phyloP scores from a whole-genome alignment of 2,329 filamentous ascomycete species.

The Thermomyces lanuginosus region DNA sequence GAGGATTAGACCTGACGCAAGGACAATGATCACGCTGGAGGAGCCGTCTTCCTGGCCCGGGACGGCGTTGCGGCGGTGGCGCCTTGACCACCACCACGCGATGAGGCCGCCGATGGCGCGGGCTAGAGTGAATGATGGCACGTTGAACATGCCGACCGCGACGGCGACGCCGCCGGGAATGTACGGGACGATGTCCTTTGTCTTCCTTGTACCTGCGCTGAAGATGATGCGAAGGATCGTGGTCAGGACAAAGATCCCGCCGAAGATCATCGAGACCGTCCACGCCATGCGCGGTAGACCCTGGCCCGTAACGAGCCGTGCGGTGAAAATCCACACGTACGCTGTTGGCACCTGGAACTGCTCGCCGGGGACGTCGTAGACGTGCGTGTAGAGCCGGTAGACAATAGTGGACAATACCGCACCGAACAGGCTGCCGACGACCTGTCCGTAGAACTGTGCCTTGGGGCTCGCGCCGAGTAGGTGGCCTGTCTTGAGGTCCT shows the following conservation, averaged over 20 bases:
- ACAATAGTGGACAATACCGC: conserved; percentile 73
- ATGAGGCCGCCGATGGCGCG: conserved; percentile 63
- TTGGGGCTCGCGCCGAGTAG: conserved; percentile 80
- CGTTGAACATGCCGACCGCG: conserved; percentile 95
- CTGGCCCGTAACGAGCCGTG: conserved; percentile 76
- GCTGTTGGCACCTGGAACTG: conserved; percentile 88
- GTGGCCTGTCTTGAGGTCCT: conserved; percentile 93
- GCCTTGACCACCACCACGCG: conserved; percentile 59
- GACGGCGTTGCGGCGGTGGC: not conserved
- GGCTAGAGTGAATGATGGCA: conserved; percentile 85
- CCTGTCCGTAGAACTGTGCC: conserved; percentile 91
- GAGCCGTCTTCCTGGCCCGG: conserved; percentile 13
- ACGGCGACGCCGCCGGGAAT: conserved; percentile 91
- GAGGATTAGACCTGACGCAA: conserved; percentile 78
- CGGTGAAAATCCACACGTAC: conserved; percentile 96
- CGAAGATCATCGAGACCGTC: conserved; percentile 63
- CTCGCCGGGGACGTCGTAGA: conserved; percentile 75
- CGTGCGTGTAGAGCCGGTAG: conserved; percentile 76
- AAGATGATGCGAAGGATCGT: conserved; percentile 56
- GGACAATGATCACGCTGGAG: conserved; percentile 59
- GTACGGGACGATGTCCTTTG: too few species aligned
- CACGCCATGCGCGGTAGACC: conserved; percentile 71
- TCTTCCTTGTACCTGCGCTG: conserved; percentile 21
- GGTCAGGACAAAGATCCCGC: conserved; percentile 51
- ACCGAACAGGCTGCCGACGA: conserved; percentile 75